Conservation (phyloP, 2,329 filamentous ascomycete genomes). For the Microcyclospora pomicola region DNA sequence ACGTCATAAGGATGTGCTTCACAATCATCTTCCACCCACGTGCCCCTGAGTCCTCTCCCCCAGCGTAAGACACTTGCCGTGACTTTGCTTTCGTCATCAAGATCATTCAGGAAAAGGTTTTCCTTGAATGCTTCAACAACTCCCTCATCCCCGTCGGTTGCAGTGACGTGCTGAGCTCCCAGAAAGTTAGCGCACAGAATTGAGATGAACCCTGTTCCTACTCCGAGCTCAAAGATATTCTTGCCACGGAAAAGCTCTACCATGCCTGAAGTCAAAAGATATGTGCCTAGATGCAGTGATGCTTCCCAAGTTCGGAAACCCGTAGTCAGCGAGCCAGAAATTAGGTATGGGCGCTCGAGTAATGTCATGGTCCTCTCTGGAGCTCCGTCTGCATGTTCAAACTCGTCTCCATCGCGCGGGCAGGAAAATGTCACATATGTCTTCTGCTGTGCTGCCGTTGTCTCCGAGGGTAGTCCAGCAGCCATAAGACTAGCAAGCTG, state of each 20-base stretch:
- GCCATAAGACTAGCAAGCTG: conserved; percentile 52
- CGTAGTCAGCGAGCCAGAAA: conserved; percentile 59
- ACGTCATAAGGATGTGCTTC: conserved; percentile 40
- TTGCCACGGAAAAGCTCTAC: conserved; percentile 37
- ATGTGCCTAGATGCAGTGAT: conserved; percentile 57
- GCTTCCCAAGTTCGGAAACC: conserved; percentile 74
- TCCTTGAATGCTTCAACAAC: conserved; percentile 54
- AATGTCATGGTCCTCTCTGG: conserved; percentile 39
- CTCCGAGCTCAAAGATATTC: conserved; percentile 56
- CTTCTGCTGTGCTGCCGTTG: conserved; percentile 54
- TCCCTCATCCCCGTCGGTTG: conserved; percentile 61
- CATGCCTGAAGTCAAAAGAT: conserved; percentile 38
- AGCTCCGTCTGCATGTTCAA: conserved; percentile 2
- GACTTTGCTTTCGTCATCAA: conserved; percentile 38
- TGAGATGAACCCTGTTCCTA: conserved; percentile 63
- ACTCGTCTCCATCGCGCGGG: conserved; percentile 12
- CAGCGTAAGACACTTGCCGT: conserved; percentile 46
- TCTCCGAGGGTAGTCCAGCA: conserved; percentile 49
- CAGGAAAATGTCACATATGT: conserved; percentile 59
- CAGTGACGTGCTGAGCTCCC: conserved; percentile 43
- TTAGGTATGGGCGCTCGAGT: conserved; percentile 53
- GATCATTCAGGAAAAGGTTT: conserved; percentile 54
- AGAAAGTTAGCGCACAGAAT: conserved; percentile 60
- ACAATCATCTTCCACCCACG: conserved; percentile 41
- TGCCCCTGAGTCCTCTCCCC: conserved; percentile 47